Evolutionary conservation across 176 grass and related monocot species (phyloP).

Genomic region (Paspalum notatum): DNA sequence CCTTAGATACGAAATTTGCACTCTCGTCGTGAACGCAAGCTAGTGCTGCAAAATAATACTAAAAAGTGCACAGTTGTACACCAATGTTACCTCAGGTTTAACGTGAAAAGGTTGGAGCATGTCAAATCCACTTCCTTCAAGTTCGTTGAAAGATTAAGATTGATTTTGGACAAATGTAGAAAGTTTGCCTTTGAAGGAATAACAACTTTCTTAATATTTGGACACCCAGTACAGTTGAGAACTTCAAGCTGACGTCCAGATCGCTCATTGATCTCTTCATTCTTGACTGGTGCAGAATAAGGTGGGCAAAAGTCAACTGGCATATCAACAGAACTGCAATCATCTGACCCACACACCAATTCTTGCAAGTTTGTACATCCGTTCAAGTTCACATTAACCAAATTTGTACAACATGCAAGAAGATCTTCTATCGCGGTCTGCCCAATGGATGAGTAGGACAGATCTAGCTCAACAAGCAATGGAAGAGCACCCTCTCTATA

Average conservation of each 20-base stretch:
- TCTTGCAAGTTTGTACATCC: slow-evolving; percentile 87
- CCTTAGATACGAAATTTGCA: neutral
- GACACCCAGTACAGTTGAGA: slow-evolving; percentile 93
- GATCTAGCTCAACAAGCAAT: slow-evolving; percentile 83
- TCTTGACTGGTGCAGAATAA: slow-evolving; percentile 39
- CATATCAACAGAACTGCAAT: slow-evolving; percentile 49
- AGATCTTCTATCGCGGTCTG: slow-evolving; percentile 75
- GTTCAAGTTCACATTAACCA: slow-evolving; percentile 90
- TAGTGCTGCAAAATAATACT: neutral
- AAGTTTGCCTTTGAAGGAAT: slow-evolving; percentile 74
- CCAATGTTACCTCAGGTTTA: slow-evolving; percentile 80
- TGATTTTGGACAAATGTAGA: slow-evolving; percentile 81
- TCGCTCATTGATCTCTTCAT: slow-evolving; percentile 37
- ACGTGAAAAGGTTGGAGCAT: slow-evolving; percentile 71
- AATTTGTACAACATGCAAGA: slow-evolving; percentile 78
- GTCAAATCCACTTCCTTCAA: slow-evolving; percentile 92
- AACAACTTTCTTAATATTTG: slow-evolving; percentile 87
- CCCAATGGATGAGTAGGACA: slow-evolving; percentile 94
- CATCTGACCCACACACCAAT: slow-evolving; percentile 68
- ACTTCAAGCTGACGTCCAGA: slow-evolving; percentile 70
- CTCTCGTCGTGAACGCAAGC: neutral
- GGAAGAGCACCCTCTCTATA: slow-evolving; percentile 80
- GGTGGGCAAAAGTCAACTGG: slow-evolving; percentile 47
- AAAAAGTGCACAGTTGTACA: slow-evolving; percentile 16
- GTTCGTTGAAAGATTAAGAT: slow-evolving; percentile 89